Conservation (phyloP, 2,329 filamentous ascomycete species). For the Aspergillus brunneoviolaceus region DNA sequence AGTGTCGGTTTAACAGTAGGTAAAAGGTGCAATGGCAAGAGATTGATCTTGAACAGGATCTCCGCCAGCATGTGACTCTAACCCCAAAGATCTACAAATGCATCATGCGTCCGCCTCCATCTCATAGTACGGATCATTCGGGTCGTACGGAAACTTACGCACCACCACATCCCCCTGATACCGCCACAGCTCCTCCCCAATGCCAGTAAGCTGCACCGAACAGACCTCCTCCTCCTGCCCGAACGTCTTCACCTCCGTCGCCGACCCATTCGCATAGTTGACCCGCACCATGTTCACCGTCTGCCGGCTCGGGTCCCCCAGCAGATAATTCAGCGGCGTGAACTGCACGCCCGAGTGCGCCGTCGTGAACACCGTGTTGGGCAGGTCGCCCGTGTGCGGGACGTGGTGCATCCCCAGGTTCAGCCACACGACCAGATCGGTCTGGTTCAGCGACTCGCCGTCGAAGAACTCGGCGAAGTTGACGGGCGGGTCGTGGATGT, state of each 20-base stretch:
- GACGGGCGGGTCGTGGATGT: constrained; percentile 14
- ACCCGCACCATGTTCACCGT: constrained; percentile 14
- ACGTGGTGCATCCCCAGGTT: constrained; percentile 60
- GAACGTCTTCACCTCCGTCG: constrained; percentile 12
- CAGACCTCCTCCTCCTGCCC: constrained; percentile 12
- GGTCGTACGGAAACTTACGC: constrained; percentile 14
- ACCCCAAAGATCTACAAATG: no score
- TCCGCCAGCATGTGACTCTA: no score
- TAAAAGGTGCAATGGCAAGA: no score
- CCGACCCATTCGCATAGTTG: constrained; percentile 6
- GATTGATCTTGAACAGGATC: no score
- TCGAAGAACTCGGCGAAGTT: constrained; percentile 15
- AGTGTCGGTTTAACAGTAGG: no score
- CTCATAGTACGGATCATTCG: constrained; percentile 14
- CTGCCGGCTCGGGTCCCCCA: constrained; percentile 11
- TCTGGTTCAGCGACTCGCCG: constrained; percentile 15
- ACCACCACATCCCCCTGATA: constrained; percentile 16
- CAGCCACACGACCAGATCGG: constrained; percentile 49
- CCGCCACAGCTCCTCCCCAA: constrained; percentile 11
- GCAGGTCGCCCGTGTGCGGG: constrained; percentile 55
- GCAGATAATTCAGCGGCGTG: constrained; percentile 16
- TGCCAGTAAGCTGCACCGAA: neutral
- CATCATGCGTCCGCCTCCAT: neutral
- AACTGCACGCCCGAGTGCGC: constrained; percentile 20
- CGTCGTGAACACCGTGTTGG: constrained; percentile 49